Evolutionary conservation across 495 filamentous ascomycete species (phyloP).

Genomic region (Baudoinia panamericana): DNA sequence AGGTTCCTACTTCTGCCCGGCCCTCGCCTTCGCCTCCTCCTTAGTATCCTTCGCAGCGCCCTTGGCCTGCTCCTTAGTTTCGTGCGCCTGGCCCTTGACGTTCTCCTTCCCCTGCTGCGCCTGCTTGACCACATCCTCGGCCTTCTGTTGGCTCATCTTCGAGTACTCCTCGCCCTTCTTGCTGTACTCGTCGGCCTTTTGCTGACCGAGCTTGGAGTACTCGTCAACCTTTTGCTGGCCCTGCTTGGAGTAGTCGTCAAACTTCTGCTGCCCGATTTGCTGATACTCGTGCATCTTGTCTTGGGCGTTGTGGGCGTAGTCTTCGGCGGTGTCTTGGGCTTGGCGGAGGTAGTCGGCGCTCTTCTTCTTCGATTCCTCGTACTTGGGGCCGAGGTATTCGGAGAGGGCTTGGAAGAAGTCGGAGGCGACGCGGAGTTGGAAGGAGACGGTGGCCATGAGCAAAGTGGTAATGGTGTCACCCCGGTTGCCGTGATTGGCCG

Average conservation of each 20-base stretch:
- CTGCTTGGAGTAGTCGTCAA: neutral
- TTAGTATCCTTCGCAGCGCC: slow-evolving; percentile 3
- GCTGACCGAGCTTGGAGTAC: slow-evolving; percentile 41
- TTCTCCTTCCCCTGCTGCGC: neutral
- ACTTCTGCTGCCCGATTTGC: slow-evolving; percentile 43
- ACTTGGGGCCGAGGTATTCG: slow-evolving; percentile 35
- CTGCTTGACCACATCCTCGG: neutral
- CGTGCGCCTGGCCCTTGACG: slow-evolving; percentile 12
- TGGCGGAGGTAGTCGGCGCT: slow-evolving; percentile 42
- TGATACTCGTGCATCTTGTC: slow-evolving; percentile 37
- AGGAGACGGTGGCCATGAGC: slow-evolving; percentile 63
- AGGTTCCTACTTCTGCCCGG: slow-evolving; percentile 1
- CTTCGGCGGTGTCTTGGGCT: slow-evolving; percentile 37
- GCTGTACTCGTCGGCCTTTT: slow-evolving; percentile 33
- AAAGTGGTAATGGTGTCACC: slow-evolving; percentile 43
- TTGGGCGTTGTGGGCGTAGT: slow-evolving; percentile 6
- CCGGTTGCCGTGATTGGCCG: slow-evolving; percentile 40
- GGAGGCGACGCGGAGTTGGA: slow-evolving; percentile 54
- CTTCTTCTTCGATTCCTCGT: slow-evolving; percentile 22
- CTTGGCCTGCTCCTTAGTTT: slow-evolving; percentile 12
- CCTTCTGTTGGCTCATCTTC: slow-evolving; percentile 11
- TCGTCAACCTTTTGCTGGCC: slow-evolving; percentile 31
- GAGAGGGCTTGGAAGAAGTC: slow-evolving; percentile 50
- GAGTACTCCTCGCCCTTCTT: too few species aligned
- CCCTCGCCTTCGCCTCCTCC: slow-evolving; percentile 7